Percentiles rank a stretch among this genome's conserved stretches.
phyloP scores from a whole-genome alignment of 2,329 filamentous ascomycete species.

The Aspergillus pseudotamarii region DNA sequence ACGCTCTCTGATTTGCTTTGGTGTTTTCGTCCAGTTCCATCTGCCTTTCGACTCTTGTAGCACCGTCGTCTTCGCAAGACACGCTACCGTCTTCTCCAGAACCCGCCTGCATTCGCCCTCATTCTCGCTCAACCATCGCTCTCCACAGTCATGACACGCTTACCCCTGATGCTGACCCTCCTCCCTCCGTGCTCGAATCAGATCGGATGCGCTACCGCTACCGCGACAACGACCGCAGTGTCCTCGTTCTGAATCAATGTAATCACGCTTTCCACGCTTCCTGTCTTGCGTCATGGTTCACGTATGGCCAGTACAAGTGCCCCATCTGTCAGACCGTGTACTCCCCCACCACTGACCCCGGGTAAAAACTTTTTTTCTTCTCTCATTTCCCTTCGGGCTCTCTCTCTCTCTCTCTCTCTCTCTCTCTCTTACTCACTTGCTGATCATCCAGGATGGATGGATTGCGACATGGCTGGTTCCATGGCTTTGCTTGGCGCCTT shows the following conservation, averaged over 20 bases:
- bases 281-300: conserved; percentile 35
- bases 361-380: conserved; percentile 1
- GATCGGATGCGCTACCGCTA: not conserved
- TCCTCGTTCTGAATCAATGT: conserved; percentile 32
- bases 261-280: conserved; percentile 33
- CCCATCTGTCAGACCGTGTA: conserved; percentile 35
- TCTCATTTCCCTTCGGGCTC: not conserved
- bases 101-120: conserved; percentile 11
- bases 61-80: conserved; percentile 17
- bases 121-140: not conserved
- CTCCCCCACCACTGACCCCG: conserved; percentile 13
- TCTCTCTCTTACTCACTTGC: no score
- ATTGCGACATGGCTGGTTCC: not conserved
- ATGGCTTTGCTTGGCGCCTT: not conserved
- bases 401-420: not conserved
- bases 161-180: not conserved
- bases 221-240: conserved; percentile 11
- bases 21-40: conserved; percentile 27
- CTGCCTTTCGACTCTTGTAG: conserved; percentile 27
- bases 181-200: not conserved
- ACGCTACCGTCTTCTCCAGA: conserved; percentile 21
- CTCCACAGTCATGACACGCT: not conserved
- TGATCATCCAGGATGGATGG: not conserved
- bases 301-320: conserved; percentile 32
- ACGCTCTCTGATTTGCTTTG: not conserved